These are phyloP conservation scores for Colletotrichum agaves DNA, from an alignment of 2,329 filamentous ascomycete species.

Conservation along the genomic window DNA sequence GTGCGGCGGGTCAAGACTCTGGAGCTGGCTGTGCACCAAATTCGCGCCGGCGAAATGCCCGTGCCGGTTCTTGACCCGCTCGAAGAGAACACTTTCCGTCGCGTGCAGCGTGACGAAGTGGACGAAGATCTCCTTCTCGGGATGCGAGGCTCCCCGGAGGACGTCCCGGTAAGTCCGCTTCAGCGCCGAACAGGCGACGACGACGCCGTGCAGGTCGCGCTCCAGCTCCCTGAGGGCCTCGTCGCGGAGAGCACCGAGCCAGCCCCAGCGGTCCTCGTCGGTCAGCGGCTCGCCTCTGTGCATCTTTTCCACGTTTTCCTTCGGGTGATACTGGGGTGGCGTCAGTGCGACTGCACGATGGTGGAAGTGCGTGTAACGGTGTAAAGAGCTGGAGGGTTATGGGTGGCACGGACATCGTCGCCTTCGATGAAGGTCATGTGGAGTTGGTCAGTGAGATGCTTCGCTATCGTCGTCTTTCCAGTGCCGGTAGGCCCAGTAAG, in stretches of 20 bases:
- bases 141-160: conserved; percentile 67
- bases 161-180: conserved; percentile 82
- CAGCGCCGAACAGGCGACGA: conserved; percentile 82
- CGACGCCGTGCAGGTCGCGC: conserved; percentile 64
- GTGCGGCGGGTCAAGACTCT: conserved; percentile 72
- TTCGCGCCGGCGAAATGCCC: conserved; percentile 80
- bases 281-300: conserved; percentile 73
- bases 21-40: conserved; percentile 79
- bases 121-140: conserved; percentile 65
- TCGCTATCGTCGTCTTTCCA: conserved; percentile 70
- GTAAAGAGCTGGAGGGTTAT: background rate
- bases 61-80: conserved; percentile 70
- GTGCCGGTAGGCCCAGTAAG: conserved; percentile 70
- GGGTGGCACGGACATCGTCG: conserved; percentile 63
- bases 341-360: conserved; percentile 23
- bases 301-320: conserved; percentile 79
- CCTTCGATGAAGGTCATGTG: conserved; percentile 68
- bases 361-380: background rate
- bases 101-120: conserved; percentile 80
- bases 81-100: conserved; percentile 68
- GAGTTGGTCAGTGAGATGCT: conserved; percentile 60
- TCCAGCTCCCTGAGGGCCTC: conserved; percentile 53
- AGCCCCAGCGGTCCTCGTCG: conserved; percentile 82
- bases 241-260: conserved; percentile 72
- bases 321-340: conserved; percentile 63